Conservation (phyloP, 306 rosid genomes). For the Pterocarpus santalinus region DNA sequence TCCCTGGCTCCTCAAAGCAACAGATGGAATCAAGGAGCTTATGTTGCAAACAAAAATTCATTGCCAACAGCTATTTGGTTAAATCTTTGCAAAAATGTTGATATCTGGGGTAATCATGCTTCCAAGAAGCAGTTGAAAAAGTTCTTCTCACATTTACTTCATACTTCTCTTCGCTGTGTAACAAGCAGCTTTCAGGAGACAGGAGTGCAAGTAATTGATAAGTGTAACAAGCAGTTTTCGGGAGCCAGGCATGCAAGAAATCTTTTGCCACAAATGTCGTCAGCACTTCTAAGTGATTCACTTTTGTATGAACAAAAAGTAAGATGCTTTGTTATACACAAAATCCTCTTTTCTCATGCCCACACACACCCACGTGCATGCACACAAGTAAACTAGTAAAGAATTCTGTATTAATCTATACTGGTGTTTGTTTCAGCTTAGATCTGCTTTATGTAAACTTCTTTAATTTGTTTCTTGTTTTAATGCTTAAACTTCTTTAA, state of each 20-base stretch:
- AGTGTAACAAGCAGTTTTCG: slow-evolving; percentile 50
- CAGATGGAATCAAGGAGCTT: slow-evolving; percentile 67
- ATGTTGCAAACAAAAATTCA: slow-evolving; percentile 60
- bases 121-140: slow-evolving; percentile 72
- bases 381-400: slow-evolving; percentile 15
- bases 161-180: slow-evolving; percentile 56
- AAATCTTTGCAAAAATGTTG: slow-evolving; percentile 79
- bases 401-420: slow-evolving; percentile 12
- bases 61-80: slow-evolving; percentile 84
- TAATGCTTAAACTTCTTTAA: not conserved
- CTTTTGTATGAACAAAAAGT: slow-evolving; percentile 77
- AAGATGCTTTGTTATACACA: slow-evolving; percentile 50
- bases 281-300: slow-evolving; percentile 71
- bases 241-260: slow-evolving; percentile 46
- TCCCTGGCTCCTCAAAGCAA: slow-evolving; percentile 52
- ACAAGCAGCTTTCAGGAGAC: slow-evolving; percentile 53
- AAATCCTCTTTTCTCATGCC: not conserved
- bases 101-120: slow-evolving; percentile 82
- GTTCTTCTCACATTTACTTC: slow-evolving; percentile 71
- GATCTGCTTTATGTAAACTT: slow-evolving; percentile 26
- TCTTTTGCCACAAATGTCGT: slow-evolving; percentile 69
- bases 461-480: no score
- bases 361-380: not conserved
- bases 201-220: slow-evolving; percentile 42
- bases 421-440: slow-evolving; percentile 26